phyloP scores from a whole-genome alignment of 2,329 filamentous ascomycete species.

The Niveomyces coronatus region DNA sequence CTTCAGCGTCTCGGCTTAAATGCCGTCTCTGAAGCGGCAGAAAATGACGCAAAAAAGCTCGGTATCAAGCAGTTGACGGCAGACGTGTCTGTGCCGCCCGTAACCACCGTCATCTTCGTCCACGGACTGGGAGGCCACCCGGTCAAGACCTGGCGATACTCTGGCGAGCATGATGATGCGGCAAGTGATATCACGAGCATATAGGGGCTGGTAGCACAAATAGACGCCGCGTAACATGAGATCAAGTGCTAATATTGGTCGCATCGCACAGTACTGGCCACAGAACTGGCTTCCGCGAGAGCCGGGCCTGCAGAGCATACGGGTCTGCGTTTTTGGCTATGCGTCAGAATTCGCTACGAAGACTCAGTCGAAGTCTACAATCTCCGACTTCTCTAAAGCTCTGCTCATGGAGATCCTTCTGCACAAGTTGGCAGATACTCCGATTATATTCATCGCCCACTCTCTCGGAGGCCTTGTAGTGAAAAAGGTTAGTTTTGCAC shows the following conservation, averaged over 20 bases:
- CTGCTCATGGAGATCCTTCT: not conserved
- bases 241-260: too few species aligned
- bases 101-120: not conserved
- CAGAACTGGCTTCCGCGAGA: constrained; percentile 1
- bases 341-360: not conserved
- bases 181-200: not conserved
- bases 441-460: constrained; percentile 2
- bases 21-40: not conserved
- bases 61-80: not conserved
- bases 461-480: not conserved
- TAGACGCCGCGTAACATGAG: too few species aligned
- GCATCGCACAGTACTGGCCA: not conserved
- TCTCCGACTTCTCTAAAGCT: not conserved
- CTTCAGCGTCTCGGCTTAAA: not conserved
- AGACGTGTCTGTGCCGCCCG: not conserved
- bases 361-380: not conserved
- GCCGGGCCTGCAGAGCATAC: not conserved
- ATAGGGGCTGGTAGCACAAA: too few species aligned
- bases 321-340: not conserved
- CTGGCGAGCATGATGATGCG: not conserved
- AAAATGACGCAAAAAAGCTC: not conserved
- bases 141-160: not conserved
- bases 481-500: not conserved
- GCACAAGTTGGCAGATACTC: not conserved
- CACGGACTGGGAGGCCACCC: constrained; percentile 3